Percentiles rank a stretch among this genome's conserved stretches.
phyloP scores from a whole-genome alignment of 2,329 filamentous ascomycete species.

The Stachybotrys elegans region DNA sequence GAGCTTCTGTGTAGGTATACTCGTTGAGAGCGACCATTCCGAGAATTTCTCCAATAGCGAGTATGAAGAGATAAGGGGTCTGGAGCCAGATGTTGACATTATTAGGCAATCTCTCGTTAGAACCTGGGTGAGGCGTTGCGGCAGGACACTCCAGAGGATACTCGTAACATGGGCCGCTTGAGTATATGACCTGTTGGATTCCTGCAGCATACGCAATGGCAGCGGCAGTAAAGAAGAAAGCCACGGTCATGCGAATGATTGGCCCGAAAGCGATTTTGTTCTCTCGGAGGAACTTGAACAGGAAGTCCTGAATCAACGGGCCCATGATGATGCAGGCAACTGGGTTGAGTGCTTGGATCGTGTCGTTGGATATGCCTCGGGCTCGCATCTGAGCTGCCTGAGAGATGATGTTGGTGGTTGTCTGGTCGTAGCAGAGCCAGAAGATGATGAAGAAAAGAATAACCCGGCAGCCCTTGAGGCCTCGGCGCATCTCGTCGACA shows the following conservation, averaged over 20 bases:
- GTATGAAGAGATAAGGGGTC: conserved; percentile 30
- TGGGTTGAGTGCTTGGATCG: conserved; percentile 43
- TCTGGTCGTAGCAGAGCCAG: conserved; percentile 54
- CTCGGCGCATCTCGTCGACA: conserved; percentile 56
- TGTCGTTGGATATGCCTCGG: conserved; percentile 46
- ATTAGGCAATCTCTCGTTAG: conserved; percentile 18
- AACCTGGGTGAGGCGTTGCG: conserved; percentile 11
- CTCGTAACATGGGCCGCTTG: conserved; percentile 36
- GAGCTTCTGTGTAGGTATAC: not conserved
- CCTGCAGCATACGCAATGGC: conserved; percentile 47
- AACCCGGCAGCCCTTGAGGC: conserved; percentile 48
- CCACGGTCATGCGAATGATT: conserved; percentile 25
- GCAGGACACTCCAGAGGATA: conserved; percentile 25
- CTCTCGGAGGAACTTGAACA: not conserved
- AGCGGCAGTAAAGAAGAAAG: conserved; percentile 36
- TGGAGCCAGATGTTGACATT: conserved; percentile 33
- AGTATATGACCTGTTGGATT: conserved; percentile 45
- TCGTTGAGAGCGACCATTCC: not conserved
- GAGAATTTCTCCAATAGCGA: conserved; percentile 3
- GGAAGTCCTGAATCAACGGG: conserved; percentile 1
- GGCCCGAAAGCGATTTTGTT: conserved; percentile 1
- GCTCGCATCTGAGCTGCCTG: conserved; percentile 45
- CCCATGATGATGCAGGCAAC: conserved; percentile 34
- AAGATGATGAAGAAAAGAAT: conserved; percentile 47
- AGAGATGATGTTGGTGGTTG: conserved; percentile 51